phyloP scores from a whole-genome alignment of 2,329 filamentous ascomycete species.

The Bertia moriformis region DNA sequence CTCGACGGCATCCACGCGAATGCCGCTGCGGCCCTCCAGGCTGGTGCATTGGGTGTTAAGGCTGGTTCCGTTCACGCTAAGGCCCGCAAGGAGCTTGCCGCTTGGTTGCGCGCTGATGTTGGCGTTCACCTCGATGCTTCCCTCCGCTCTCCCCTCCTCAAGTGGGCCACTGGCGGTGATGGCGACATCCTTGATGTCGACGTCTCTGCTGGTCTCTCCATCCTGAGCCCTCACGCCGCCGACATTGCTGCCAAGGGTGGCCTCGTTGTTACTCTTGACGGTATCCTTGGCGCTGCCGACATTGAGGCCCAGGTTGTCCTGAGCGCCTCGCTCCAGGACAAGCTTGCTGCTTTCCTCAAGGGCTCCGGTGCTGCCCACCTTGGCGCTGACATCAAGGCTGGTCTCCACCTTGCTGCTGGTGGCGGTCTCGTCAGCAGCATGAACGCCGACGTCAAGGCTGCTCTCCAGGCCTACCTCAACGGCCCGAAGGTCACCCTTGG shows the following conservation, averaged over 20 bases:
- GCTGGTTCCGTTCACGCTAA: conserved; percentile 11
- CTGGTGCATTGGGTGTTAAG: conserved; percentile 17
- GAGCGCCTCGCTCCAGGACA: conserved; percentile 11
- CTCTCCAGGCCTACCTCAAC: conserved; percentile 14
- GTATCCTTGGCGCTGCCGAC: conserved; percentile 14
- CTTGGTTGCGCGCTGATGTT: background rate
- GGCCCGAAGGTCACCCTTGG: conserved; percentile 11
- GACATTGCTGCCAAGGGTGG: conserved; percentile 17
- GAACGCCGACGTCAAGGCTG: conserved; percentile 13
- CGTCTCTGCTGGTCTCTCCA: conserved; percentile 13
- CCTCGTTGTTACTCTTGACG: conserved; percentile 17
- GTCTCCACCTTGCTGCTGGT: conserved; percentile 15
- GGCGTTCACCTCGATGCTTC: background rate
- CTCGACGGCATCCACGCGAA: conserved; percentile 14
- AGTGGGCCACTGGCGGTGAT: background rate
- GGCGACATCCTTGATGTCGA: conserved; percentile 3
- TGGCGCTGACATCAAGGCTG: conserved; percentile 13
- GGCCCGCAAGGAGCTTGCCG: conserved; percentile 12
- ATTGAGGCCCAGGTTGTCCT: conserved; percentile 14
- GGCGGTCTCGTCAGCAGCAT: conserved; percentile 15
- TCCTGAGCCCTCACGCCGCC: conserved; percentile 16
- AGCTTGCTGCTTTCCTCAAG: conserved; percentile 11
- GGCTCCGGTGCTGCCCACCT: conserved; percentile 10
- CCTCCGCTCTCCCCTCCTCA: background rate
- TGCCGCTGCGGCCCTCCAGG: conserved; percentile 17